Percentiles rank a stretch among this genome's conserved stretches.
These are phyloP conservation scores for Sungouiozyma ichnusensis DNA, from an alignment of 805 yeast genomes.

Conservation along the genomic window DNA sequence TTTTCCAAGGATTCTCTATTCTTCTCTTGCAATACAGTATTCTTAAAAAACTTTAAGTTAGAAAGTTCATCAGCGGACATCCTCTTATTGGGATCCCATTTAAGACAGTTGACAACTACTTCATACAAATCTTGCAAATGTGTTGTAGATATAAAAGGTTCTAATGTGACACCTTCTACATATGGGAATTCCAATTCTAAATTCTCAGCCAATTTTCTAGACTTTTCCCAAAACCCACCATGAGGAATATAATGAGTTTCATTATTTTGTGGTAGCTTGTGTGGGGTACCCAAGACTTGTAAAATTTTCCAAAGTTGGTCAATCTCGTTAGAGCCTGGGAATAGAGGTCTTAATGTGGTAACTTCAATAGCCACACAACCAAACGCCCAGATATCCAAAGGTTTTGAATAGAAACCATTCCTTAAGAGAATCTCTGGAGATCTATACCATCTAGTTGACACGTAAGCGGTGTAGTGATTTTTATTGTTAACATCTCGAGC, in stretches of 20 bases:
- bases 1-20: conserved; percentile 31
- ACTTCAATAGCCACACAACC: conserved; percentile 69
- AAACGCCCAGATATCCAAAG: conserved; percentile 81
- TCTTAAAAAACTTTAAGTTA: conserved; percentile 43
- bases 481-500: conserved; percentile 49
- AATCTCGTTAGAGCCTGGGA: conserved; percentile 71
- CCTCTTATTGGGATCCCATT: conserved; percentile 73
- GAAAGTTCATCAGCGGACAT: conserved; percentile 41
- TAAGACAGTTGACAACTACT: conserved; percentile 38
- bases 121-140: conserved; percentile 31
- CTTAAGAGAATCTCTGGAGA: conserved; percentile 72
- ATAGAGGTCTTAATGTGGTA: conserved; percentile 63
- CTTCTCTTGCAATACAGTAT: conserved; percentile 25
- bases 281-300: conserved; percentile 66
- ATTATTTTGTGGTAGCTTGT: conserved; percentile 17
- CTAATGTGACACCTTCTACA: conserved; percentile 40
- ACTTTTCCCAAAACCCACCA: conserved; percentile 72
- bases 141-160: conserved; percentile 36
- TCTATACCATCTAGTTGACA: conserved; percentile 79
- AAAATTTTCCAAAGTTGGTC: conserved; percentile 70
- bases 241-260: conserved; percentile 31
- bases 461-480: conserved; percentile 60
- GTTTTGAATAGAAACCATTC: conserved; percentile 49
- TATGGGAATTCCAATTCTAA: conserved; percentile 50
- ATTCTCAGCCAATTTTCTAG: conserved; percentile 38